Percentiles rank a stretch among this genome's conserved stretches.
Conservation (phyloP, 257 asterid genomes). For the Petunia axillaris region DNA sequence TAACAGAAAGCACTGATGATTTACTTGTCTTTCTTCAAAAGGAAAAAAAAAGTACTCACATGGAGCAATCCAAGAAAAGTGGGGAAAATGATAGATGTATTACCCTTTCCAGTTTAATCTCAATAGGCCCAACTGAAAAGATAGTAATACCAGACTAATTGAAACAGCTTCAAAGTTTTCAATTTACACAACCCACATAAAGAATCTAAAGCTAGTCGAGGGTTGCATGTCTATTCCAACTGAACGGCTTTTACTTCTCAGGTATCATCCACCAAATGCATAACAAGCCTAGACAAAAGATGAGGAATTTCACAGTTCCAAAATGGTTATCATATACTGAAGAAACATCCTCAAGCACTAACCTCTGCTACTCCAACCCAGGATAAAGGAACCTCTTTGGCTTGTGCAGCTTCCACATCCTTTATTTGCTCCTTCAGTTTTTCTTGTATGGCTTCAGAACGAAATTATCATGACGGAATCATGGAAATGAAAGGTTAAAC, state of each 20-base stretch:
- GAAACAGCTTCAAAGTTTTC: slow-evolving; percentile 5
- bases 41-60: no score
- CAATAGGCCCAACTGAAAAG: background rate
- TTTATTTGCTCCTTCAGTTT: slow-evolving; percentile 69
- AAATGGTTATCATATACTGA: background rate
- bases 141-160: slow-evolving; percentile 1
- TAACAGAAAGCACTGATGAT: background rate
- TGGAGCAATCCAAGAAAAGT: background rate
- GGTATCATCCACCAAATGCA: slow-evolving; percentile 1
- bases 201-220: slow-evolving; percentile 13
- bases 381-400: slow-evolving; percentile 63
- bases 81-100: background rate
- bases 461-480: slow-evolving; percentile 28
- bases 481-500: background rate
- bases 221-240: background rate
- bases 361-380: slow-evolving; percentile 99
- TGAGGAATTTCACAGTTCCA: background rate
- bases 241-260: background rate
- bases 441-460: slow-evolving; percentile 65
- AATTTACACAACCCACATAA: background rate
- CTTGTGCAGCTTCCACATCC: slow-evolving; percentile 70
- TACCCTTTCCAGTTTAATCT: background rate
- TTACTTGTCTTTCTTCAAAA: no score
- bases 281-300: slow-evolving; percentile 1
- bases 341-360: slow-evolving; percentile 27